phyloP scores from a whole-genome alignment of 371 early-diverging fungal species.

The Mortierella sp. region DNA sequence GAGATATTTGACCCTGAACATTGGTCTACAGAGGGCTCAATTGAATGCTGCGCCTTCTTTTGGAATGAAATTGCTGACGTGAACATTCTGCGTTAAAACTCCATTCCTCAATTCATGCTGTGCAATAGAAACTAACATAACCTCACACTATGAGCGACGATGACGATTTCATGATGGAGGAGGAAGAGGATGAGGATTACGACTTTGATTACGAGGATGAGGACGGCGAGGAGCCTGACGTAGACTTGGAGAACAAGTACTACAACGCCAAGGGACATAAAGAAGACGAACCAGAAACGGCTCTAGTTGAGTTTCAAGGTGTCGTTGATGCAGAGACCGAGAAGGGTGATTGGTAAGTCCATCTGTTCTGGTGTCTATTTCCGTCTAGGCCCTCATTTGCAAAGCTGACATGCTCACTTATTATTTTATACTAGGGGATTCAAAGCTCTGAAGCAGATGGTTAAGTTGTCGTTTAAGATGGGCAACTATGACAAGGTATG shows the following conservation, averaged over 20 bases:
- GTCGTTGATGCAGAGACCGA: conserved; percentile 88
- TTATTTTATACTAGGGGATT: conserved; percentile 82
- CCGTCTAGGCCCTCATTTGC: neutral
- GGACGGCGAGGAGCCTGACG: conserved; percentile 87
- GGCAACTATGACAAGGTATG: conserved; percentile 73
- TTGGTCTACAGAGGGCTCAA: neutral
- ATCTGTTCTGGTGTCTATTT: neutral
- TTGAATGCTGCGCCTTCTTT: conserved; percentile 11
- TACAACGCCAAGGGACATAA: conserved; percentile 95
- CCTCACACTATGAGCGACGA: conserved; percentile 61
- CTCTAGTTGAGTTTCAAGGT: conserved; percentile 83
- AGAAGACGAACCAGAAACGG: conserved; percentile 86
- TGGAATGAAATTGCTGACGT: neutral
- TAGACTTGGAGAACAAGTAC: conserved; percentile 94
- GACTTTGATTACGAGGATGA: conserved; percentile 95
- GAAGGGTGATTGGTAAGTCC: conserved; percentile 84
- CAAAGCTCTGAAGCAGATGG: conserved; percentile 94
- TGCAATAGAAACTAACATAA: neutral
- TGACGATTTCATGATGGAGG: conserved; percentile 67
- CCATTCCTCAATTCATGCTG: neutral
- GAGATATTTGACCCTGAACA: neutral
- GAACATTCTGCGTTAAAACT: neutral
- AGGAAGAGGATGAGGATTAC: conserved; percentile 74
- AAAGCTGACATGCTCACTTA: neutral
- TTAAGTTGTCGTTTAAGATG: conserved; percentile 86